Evolutionary conservation across 306 rosid genomes (phyloP), one percentile per base, ranked within the genome.

Genomic region (Arachis stenosperma): DNA sequence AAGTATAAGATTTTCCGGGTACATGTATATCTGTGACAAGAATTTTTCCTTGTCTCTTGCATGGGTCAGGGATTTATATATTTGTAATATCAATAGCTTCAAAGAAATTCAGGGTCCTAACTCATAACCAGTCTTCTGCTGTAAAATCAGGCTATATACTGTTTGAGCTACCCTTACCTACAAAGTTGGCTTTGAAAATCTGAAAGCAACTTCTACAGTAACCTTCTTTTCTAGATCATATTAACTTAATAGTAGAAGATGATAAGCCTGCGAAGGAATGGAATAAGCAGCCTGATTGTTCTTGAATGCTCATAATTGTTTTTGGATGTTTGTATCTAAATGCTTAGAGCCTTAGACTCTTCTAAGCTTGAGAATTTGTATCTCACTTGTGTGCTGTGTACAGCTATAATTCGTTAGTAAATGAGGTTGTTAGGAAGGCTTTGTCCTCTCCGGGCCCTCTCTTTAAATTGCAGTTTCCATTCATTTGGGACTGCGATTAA

Each of bases 381-480:
- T 67, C 54, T 36, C 70, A 41, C 37, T 68, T 9, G 13, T 74
- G 75, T 42, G 77, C 44, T 69, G 53, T 48, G 52, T 47, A 64
- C 71, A 68, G 79, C 79, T 75, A 61, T 57, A 22, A 58, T n/a
- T 13, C 29, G 33, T 6, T 39, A 69, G 70, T 84, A 13, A 73
- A 69, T 61, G 77, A 76, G 72, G 78, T 65, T 40, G 83, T 63
- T 78, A 22, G 65, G 53, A 48, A 54, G 80, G 58, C 27, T 50
- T 48, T 65, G 46, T 77, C 72, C 17, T 67, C 37, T 22, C 42
- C 61, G 86, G 84, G 57, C 75, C 86, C 84, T 69, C 65, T 42
- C 64, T 65, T 69, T 76, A 47, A 71, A 69, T n/a, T 46, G 50
- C 41, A 52, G 11, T 46, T 71, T 75, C 69, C 70, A 8, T 44